Base-by-base conservation (phyloP, 352 stramenopile genomes). In the Phytopythium ostracodes region DNA sequence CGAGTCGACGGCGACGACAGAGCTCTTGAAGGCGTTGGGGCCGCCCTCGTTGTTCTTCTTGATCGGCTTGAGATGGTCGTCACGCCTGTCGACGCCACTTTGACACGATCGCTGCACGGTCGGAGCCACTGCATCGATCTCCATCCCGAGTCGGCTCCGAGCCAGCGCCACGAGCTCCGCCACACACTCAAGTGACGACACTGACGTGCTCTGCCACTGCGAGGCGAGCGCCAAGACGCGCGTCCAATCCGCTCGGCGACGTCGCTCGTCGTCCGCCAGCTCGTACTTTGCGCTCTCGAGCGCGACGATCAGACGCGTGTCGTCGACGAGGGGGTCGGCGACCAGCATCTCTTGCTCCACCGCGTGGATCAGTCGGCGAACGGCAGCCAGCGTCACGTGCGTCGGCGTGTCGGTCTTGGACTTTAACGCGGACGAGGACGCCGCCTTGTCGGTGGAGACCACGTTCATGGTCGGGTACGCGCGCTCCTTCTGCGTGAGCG, bases 401-500 rank as follows among this genome's bases (percentile, higher is more conserved):
- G 22, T 12, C n/a, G 44, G n/a, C n/a, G 44, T 31, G 10, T 51
- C 8, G 44, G 4, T 20, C 20, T 10, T 51, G 44, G 2, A 10
- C 46, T 15, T 52, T 2, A 24, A 1, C 12, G 4, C 22, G 6
- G 33, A 38, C 10, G 33, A 5, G 14, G 33, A 38, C 11, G 54
- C 24, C 35, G 22, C 11, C n/a, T 29, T 27, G 22, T 15, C 10
- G 7, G 33, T 14, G 33, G 33, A 4, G 7, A 15, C 15, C n/a
- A 10, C 4, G 24, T 8, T 35, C 35, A 35, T 18, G 24, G 22
- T 29, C 46, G 46, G 46, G 15, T 52, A 27, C 54, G 40, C 54
- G 12, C 57, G 59, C 50, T 74, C 71, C 68, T 76, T 65, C 59
- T 69, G 70, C 9, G 53, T 40, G 7, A 79, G 31, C 40, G 63